phyloP scores from a whole-genome alignment of 192 early-diverging fungal species.

The Phlyctochytrium arcticum region DNA sequence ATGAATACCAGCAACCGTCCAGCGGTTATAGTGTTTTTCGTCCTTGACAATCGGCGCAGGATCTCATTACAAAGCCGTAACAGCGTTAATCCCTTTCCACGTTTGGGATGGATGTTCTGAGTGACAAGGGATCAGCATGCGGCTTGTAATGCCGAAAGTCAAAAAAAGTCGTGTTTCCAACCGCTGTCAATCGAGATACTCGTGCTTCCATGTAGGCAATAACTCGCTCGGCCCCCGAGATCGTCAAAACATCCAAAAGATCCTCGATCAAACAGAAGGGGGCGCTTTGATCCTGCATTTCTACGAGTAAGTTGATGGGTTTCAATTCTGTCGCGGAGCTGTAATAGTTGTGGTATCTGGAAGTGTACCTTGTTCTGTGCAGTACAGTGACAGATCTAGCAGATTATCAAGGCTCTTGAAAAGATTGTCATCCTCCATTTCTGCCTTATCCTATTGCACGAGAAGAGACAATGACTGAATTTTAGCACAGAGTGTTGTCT shows the following conservation, averaged over 20 bases:
- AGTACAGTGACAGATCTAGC: conserved; percentile 11
- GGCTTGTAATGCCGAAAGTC: background rate
- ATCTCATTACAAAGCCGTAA: conserved; percentile 85
- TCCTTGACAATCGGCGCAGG: conserved; percentile 82
- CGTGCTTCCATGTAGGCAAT: conserved; percentile 67
- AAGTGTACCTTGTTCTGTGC: conserved; percentile 18
- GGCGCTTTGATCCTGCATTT: conserved; percentile 36
- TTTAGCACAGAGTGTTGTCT: too few relatives aligned
- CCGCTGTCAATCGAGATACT: conserved; percentile 47
- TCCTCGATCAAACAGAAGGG: conserved; percentile 66
- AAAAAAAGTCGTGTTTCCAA: conserved; percentile 18
- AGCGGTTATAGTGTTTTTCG: conserved; percentile 72
- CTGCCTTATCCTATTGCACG: too few relatives aligned
- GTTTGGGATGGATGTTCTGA: conserved; percentile 63
- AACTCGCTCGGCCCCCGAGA: conserved; percentile 47
- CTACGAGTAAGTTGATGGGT: too few relatives aligned
- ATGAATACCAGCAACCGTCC: conserved; percentile 87
- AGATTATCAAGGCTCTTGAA: conserved; percentile 10
- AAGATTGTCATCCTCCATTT: background rate
- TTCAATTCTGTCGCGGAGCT: too few relatives aligned
- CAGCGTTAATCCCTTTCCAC: conserved; percentile 83
- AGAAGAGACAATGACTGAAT: too few relatives aligned
- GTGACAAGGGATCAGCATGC: background rate
- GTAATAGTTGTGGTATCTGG: too few relatives aligned
- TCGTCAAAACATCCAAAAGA: conserved; percentile 60